phyloP scores from a whole-genome alignment of 2,329 filamentous ascomycete species.

The Aspergillus felis region DNA sequence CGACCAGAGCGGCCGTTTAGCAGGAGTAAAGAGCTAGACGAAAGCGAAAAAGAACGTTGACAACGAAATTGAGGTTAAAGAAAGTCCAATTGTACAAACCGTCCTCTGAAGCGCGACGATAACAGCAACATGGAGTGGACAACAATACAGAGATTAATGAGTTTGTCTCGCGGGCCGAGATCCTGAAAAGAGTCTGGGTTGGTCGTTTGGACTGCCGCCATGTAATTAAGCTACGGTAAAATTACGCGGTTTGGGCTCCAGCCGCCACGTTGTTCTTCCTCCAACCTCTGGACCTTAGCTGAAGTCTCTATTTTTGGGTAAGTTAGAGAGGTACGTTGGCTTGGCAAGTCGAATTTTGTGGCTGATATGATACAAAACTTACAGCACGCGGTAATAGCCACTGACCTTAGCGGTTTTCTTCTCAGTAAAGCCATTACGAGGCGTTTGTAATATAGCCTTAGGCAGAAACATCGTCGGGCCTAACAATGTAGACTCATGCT shows the following conservation, averaged over 20 bases:
- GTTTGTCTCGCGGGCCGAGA: conserved; percentile 12
- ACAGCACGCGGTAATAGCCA: background rate
- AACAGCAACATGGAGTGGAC: conserved; percentile 4
- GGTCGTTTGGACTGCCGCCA: conserved; percentile 5
- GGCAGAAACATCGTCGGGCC: background rate
- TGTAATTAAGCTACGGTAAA: conserved; percentile 5
- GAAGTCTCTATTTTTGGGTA: background rate
- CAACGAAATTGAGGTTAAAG: background rate
- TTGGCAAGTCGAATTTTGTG: background rate
- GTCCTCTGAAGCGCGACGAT: background rate
- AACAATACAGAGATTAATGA: conserved; percentile 11
- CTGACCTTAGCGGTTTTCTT: background rate
- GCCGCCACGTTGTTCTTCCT: background rate
- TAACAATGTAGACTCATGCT: too few relatives aligned
- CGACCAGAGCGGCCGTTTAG: conserved; percentile 1
- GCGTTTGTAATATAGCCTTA: background rate
- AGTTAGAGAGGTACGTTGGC: background rate
- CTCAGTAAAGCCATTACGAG: background rate
- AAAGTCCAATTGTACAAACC: background rate
- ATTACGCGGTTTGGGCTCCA: background rate
- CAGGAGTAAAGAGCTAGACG: conserved; percentile 1
- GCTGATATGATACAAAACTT: background rate
- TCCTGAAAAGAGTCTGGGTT: conserved; percentile 6
- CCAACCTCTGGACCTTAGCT: background rate
- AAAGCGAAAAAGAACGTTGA: background rate